A percentile compares a stretch with the other conserved stretches of the same genome.
These are phyloP conservation scores for Erythrobasidium hasegawianum DNA, from an alignment of 1,284 basidiomycete species.

Conservation along the genomic window DNA sequence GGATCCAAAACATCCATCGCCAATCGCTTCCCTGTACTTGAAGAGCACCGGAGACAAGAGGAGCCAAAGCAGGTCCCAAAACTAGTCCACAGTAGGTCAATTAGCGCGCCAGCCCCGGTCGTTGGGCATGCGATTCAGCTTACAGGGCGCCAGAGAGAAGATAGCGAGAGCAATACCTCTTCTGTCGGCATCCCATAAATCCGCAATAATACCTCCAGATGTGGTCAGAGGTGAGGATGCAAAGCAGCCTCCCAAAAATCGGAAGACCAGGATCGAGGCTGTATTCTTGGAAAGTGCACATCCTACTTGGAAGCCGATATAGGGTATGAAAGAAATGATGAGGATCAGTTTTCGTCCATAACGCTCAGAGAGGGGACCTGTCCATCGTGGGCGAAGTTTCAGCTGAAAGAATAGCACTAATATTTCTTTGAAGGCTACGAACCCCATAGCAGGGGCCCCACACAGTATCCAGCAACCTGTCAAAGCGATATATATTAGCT, in stretches of 20 bases:
- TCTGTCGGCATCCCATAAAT: slow-evolving; percentile 61
- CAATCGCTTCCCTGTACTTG: slow-evolving; percentile 55
- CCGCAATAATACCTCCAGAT: slow-evolving; percentile 43
- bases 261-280: slow-evolving; percentile 61
- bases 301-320: slow-evolving; percentile 64
- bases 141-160: slow-evolving; percentile 65
- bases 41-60: slow-evolving; percentile 63
- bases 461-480: slow-evolving; percentile 48
- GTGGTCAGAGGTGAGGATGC: slow-evolving; percentile 49
- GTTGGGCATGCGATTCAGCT: too few species aligned
- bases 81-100: too few species aligned
- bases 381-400: not conserved
- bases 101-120: too few species aligned
- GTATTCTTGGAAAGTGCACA: slow-evolving; percentile 63
- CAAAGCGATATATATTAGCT: not conserved
- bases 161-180: slow-evolving; percentile 66
- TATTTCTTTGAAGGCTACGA: not conserved
- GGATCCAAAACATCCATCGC: slow-evolving; percentile 72
- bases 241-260: slow-evolving; percentile 65
- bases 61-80: slow-evolving; percentile 55
- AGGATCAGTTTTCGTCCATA: slow-evolving; percentile 62
- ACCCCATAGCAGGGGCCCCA: slow-evolving; percentile 35
- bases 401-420: not conserved
- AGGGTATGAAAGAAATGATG: slow-evolving; percentile 62
- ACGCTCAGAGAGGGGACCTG: slow-evolving; percentile 56